Base-by-base conservation (phyloP, 176 grass and related monocot species). In the Ensete glaucum region DNA sequence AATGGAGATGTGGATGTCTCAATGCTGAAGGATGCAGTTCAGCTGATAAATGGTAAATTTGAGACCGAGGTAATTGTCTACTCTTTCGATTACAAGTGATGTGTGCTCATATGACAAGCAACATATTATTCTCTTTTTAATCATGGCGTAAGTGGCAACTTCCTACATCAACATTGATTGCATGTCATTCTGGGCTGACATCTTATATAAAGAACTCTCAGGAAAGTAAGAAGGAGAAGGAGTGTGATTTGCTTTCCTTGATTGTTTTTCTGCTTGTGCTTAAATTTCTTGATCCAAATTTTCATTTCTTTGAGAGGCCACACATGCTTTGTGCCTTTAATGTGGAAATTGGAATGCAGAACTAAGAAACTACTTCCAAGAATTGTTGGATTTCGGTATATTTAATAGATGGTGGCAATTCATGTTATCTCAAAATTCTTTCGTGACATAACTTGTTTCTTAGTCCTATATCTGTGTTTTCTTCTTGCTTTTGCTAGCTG, bases 11-110 rank as follows among this genome's bases (percentile, higher is more conserved):
- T 98, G 54, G 88, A 98, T 84, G 95, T 98, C 53, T 93, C 90
- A 6, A 98, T 94, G 95, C 84, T 98, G 22, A 94, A 87, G 90
- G 82, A 87, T 64, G 90, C 95, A 68, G 84, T 98, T 89, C 69
- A 82, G 13, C 82, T 98, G 78, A 87, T 98, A 87, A 87, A 85
- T 87, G 84, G 86, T 72, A 93, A 72, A 87, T 98, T 94, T 89
- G 90, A 98, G 82, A 89, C 88, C 25, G 95, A 98, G 95, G 90
- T 98, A 87, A 63, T 63, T 53, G 71, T 59, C 34, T 72, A 64
- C 12, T 70, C 67, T 55, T 65, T 85, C 50, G 4, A 0, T 13
- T 29, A 64, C 7, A 67, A 71, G 17, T 50, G 67, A 13, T 70
- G 43, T 48, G 50, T 70, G 43, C 10, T 20, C 67, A 70, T 50